phyloP scores from a whole-genome alignment of 768 basidiomycete species.

The Strobilomyces confusus region DNA sequence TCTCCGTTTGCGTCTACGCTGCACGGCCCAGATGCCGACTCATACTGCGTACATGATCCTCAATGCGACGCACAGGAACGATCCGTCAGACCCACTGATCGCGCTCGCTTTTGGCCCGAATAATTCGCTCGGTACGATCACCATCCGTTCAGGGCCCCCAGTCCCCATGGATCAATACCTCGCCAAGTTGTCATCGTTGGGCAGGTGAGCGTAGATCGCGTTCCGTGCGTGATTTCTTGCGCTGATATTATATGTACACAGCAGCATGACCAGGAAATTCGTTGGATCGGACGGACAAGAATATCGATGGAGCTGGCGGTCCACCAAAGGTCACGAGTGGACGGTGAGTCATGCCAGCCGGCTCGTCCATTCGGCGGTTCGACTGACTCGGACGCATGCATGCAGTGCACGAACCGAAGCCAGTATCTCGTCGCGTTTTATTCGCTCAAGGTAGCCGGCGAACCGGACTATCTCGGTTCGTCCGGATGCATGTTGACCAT shows the following conservation, averaged over 20 bases:
- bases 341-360: constrained; percentile 40
- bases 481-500: constrained; percentile 63
- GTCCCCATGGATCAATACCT: constrained; percentile 55
- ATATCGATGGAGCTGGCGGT: constrained; percentile 56
- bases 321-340: constrained; percentile 56
- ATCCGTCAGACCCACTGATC: constrained; percentile 37
- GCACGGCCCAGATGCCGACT: constrained; percentile 40
- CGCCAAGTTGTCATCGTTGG: constrained; percentile 33
- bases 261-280: constrained; percentile 49
- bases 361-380: too few relatives aligned
- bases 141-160: constrained; percentile 34
- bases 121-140: constrained; percentile 50
- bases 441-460: constrained; percentile 49
- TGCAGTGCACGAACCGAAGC: constrained; percentile 51
- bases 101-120: constrained; percentile 50
- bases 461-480: constrained; percentile 49
- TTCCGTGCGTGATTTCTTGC: not conserved
- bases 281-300: constrained; percentile 54
- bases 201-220: constrained; percentile 37
- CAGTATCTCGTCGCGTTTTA: constrained; percentile 59
- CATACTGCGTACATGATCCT: constrained; percentile 52
- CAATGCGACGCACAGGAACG: constrained; percentile 31
- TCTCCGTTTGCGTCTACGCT: constrained; percentile 45
- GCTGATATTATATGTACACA: constrained; percentile 20
- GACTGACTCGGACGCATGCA: not conserved